Percentiles rank a stretch among this genome's conserved stretches.
These are phyloP conservation scores for Bipolaris oryzae DNA, from an alignment of 2,329 filamentous ascomycete species.

Conservation along the genomic window DNA sequence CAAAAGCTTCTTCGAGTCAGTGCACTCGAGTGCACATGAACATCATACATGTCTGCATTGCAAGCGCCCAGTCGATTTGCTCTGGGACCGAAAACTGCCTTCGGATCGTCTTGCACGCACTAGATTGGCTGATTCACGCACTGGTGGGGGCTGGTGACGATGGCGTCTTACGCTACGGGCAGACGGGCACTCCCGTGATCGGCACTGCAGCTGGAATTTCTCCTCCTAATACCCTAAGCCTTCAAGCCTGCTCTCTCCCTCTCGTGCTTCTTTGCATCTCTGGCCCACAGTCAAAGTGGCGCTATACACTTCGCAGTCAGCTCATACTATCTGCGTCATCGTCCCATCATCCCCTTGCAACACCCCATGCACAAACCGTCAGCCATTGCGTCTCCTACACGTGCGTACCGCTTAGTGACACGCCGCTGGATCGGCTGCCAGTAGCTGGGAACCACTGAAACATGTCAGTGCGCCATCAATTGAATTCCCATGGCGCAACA, in stretches of 20 bases:
- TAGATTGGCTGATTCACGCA: slow-evolving; percentile 1
- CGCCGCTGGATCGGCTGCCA: slow-evolving; percentile 3
- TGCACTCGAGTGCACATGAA: not conserved
- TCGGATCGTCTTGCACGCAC: not conserved
- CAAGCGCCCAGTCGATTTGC: not conserved
- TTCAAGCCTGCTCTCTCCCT: not conserved
- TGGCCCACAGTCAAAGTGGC: not conserved
- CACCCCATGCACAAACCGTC: not conserved
- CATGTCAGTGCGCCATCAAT: slow-evolving; percentile 4
- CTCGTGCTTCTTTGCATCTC: not conserved
- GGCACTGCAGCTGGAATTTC: slow-evolving; percentile 8
- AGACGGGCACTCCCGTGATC: slow-evolving; percentile 28
- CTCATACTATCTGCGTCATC: not conserved
- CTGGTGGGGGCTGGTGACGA: slow-evolving; percentile 1
- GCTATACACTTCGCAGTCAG: not conserved
- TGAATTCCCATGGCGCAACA: not conserved
- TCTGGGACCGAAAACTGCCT: not conserved
- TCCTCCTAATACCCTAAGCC: not conserved
- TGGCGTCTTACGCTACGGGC: slow-evolving; percentile 15
- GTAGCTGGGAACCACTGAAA: slow-evolving; percentile 8
- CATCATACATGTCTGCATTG: not conserved
- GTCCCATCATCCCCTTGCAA: not conserved
- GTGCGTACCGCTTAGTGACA: not conserved
- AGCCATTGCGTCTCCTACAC: not conserved
- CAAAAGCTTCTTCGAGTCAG: not conserved